These are phyloP conservation scores for Pythium insidiosum DNA, from an alignment of 352 stramenopile genomes.

Conservation along the genomic window DNA sequence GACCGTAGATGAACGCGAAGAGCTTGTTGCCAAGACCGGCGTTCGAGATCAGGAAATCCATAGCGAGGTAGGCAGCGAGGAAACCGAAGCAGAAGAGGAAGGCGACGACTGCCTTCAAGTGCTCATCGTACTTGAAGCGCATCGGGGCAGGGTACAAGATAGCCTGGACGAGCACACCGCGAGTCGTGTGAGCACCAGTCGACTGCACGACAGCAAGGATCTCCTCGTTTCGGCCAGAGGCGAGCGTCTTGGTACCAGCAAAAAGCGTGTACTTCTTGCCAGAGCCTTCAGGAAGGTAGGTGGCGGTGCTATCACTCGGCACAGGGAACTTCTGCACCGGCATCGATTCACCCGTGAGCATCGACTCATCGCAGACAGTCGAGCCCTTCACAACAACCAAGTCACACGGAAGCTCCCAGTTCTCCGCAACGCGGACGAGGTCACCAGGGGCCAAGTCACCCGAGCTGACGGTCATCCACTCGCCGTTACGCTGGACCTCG, in stretches of 20 bases:
- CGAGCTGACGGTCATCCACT: slow-evolving; percentile 19
- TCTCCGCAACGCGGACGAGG: slow-evolving; percentile 15
- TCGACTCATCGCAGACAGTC: slow-evolving; percentile 21
- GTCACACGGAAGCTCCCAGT: slow-evolving; percentile 23
- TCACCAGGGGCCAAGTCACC: slow-evolving; percentile 21
- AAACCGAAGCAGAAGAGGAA: slow-evolving; percentile 42
- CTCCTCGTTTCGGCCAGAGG: slow-evolving; percentile 21
- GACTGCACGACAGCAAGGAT: slow-evolving; percentile 35
- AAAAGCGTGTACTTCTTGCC: slow-evolving; percentile 54
- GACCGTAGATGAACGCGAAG: slow-evolving; percentile 22
- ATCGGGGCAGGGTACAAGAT: slow-evolving; percentile 53
- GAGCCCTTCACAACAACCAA: slow-evolving; percentile 24
- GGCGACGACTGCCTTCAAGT: slow-evolving; percentile 40
- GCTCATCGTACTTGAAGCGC: slow-evolving; percentile 66
- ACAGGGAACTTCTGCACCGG: slow-evolving; percentile 40
- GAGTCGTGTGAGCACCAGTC: slow-evolving; percentile 48
- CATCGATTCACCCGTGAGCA: slow-evolving; percentile 37
- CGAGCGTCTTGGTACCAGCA: slow-evolving; percentile 50
- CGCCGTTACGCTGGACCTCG: slow-evolving; percentile 18
- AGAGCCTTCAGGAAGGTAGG: slow-evolving; percentile 16
- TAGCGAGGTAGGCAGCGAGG: slow-evolving; percentile 22
- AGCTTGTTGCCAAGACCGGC: slow-evolving; percentile 22
- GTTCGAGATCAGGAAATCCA: slow-evolving; percentile 23
- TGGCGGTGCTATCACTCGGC: slow-evolving; percentile 12
- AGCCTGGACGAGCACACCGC: slow-evolving; percentile 44